Evolutionary conservation across 2,329 filamentous ascomycete species (phyloP), one percentile per base, ranked within the genome.

Genomic region (Pseudocercospora musae): DNA sequence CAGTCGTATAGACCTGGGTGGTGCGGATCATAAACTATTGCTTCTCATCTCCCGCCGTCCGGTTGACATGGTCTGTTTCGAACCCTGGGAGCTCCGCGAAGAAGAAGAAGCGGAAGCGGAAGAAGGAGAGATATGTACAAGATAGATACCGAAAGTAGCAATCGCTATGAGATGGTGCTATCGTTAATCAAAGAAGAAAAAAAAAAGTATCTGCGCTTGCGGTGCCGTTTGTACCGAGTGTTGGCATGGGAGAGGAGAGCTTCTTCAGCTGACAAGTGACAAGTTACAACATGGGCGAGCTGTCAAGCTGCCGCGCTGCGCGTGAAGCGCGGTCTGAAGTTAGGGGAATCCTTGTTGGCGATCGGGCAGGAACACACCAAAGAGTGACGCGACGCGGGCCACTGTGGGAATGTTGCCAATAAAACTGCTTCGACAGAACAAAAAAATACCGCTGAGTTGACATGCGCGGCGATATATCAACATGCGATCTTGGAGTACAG

Each of bases 251-350:
- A 9, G 40, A 7, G 3, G 42, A 15, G 31, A 33, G 29, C 29
- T 31, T 31, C 29, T 44, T 44, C 40, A 46, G 44, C 44, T 48
- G 18, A 15, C 44, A 48, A n/a, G n/a, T n/a, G n/a, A n/a, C n/a
- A n/a, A n/a, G n/a, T 13, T 2, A 44, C 29, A 31, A 40, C 21
- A 11, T 48, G 44, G 44, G 18, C 21, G 21, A 15, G 44, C 44
- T 48, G 44, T 52, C 52, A 54, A 54, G 52, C 52, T 54, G 21
- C 52, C 52, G 52, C 52, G 52, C 29, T 54, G 52, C 52, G 52
- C 52, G 52, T 52, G 49, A 52, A 54, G 29, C 52, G 52, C 27
- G 49, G 49, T 52, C 10, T 27, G 49, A 3, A 18, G 27, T 29
- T 54, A 15, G 40, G 31, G 52, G 52, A 15, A 54, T 37, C 52